Evolutionary conservation across 805 yeast species (phyloP).

Genomic region (Yarrowia sp.): DNA sequence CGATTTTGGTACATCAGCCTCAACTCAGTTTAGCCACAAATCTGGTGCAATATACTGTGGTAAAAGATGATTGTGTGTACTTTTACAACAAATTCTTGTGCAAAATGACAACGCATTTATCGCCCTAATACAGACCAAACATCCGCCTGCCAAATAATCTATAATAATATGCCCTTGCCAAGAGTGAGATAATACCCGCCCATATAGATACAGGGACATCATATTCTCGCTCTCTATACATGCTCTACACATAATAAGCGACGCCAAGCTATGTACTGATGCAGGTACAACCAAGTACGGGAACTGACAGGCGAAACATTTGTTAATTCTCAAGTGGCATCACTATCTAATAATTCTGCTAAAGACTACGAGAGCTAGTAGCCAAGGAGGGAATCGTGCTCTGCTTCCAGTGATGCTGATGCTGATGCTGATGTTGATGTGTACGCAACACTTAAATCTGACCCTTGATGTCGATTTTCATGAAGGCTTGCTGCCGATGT

Average conservation of each 20-base stretch:
- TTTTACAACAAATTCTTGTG: too few species aligned
- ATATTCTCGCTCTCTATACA: not conserved
- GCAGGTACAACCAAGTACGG: not conserved
- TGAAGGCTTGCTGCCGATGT: constrained; percentile 43
- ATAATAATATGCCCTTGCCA: not conserved
- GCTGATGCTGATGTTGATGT: too few species aligned
- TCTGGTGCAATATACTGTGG: too few species aligned
- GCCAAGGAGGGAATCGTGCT: not conserved
- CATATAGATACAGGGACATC: not conserved
- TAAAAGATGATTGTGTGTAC: too few species aligned
- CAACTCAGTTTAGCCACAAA: not conserved
- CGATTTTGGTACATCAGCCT: too few species aligned
- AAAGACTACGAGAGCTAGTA: constrained; percentile 1
- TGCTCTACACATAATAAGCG: not conserved
- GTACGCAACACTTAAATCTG: constrained; percentile 43
- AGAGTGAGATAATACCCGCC: not conserved
- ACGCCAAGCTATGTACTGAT: not conserved
- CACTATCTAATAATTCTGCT: not conserved
- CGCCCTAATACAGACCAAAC: too few species aligned
- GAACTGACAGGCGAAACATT: not conserved
- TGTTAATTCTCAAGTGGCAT: not conserved
- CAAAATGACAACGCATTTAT: too few species aligned
- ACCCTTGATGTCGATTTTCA: constrained; percentile 84
- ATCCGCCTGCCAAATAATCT: too few species aligned
- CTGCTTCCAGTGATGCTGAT: not conserved